Percentiles rank a stretch among this genome's conserved stretches.
These are phyloP conservation scores for Lathyrus aphaca DNA, from an alignment of 306 rosid species.

Conservation along the genomic window DNA sequence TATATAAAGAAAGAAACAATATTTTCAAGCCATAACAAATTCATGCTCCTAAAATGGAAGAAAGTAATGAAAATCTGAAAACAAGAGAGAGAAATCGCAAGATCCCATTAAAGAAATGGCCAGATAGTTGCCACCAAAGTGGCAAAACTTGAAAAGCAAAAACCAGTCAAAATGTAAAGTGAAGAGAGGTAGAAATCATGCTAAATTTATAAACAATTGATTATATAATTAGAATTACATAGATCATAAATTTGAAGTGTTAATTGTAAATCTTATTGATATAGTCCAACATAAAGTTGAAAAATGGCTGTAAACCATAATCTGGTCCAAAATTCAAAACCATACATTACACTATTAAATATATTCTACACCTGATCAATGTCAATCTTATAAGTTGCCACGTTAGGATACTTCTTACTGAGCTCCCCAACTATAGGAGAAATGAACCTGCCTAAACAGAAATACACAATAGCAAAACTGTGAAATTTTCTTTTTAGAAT, in stretches of 20 bases:
- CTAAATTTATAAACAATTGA: background rate
- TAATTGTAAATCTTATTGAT: background rate
- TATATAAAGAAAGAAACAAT: conserved; percentile 22
- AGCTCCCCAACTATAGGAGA: conserved; percentile 67
- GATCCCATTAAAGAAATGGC: conserved; percentile 9
- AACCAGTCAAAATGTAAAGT: conserved; percentile 10
- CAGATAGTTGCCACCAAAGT: conserved; percentile 2
- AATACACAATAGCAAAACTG: conserved; percentile 28
- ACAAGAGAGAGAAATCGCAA: conserved; percentile 21
- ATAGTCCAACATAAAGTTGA: background rate
- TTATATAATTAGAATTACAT: background rate
- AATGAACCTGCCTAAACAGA: conserved; percentile 71
- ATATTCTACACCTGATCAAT: conserved; percentile 68
- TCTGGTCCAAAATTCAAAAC: conserved; percentile 2
- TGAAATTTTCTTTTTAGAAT: conserved; percentile 18
- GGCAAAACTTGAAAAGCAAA: conserved; percentile 15
- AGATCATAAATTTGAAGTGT: conserved; percentile 1
- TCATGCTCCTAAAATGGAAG: conserved; percentile 4
- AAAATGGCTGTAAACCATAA: conserved; percentile 16
- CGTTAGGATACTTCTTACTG: conserved; percentile 68
- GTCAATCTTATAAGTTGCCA: conserved; percentile 80
- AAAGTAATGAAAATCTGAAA: background rate
- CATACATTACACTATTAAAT: conserved; percentile 6
- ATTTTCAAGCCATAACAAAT: background rate
- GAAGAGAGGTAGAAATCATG: conserved; percentile 2